Conservation (phyloP, 441 rosid species). For the Euphorbia celastroides region DNA sequence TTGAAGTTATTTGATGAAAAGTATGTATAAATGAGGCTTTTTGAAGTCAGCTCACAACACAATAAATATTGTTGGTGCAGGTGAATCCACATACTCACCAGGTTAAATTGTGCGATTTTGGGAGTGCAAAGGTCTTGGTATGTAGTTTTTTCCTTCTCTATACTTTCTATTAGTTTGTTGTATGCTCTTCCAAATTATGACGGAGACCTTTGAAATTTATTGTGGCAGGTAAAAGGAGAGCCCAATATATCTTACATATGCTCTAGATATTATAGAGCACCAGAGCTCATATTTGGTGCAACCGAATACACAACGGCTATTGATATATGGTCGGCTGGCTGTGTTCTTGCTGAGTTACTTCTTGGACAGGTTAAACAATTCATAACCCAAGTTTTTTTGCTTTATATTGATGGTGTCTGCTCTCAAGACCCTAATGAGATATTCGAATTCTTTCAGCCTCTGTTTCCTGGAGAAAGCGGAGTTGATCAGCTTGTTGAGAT, state of each 20-base stretch:
- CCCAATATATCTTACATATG: constrained; percentile 96
- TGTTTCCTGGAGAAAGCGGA: constrained; percentile 92
- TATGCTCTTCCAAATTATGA: constrained; percentile 2
- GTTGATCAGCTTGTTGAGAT: constrained; percentile 97
- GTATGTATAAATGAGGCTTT: not conserved
- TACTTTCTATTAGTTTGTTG: not conserved
- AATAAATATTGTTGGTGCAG: constrained; percentile 32
- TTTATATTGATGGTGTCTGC: not conserved
- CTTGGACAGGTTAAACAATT: constrained; percentile 70
- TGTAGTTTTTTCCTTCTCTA: constrained; percentile 17
- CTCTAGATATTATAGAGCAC: constrained; percentile 95
- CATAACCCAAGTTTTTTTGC: constrained; percentile 5
- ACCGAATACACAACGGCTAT: constrained; percentile 87
- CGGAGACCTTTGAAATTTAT: constrained; percentile 7
- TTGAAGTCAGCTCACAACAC: not conserved
- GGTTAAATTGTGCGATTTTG: constrained; percentile 94
- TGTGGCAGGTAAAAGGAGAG: constrained; percentile 84
- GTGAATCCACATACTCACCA: constrained; percentile 97
- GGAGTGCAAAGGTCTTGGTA: constrained; percentile 98
- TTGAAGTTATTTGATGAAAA: not conserved
- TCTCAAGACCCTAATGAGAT: constrained; percentile 8
- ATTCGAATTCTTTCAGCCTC: constrained; percentile 51
- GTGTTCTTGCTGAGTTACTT: constrained; percentile 82
- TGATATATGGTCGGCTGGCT: constrained; percentile 98
- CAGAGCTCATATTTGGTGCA: constrained; percentile 96